Base-by-base conservation (phyloP, 2,329 filamentous ascomycete species). In the Aspergillus vadensis region DNA sequence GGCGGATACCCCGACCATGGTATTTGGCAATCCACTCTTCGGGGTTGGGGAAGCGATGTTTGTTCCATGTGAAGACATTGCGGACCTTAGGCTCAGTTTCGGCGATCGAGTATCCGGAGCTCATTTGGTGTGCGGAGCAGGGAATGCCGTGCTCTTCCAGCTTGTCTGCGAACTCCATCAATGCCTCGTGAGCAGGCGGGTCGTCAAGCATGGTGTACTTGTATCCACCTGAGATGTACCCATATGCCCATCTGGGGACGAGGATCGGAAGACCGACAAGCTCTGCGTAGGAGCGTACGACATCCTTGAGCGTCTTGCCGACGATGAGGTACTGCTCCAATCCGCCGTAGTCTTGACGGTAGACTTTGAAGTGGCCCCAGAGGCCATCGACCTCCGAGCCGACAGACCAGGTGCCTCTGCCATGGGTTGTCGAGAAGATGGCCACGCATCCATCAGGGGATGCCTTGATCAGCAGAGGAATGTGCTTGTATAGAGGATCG, bases 401-500 rank as follows among this genome's bases (percentile, higher is more conserved):
- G 7, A 91, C 80, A 8, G 84, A 85, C 78, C 87, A 91, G 15
- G 82, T 82, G 0, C 87, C 88, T 55, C 88, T 78, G 0, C 83
- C 80, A 68, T 91, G 86, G 2, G 84, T 85, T 0, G 87, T 88
- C 0, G 88, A 91, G 72, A 91, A 90, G 17, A 88, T 82, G 0
- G 82, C 89, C 0, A 91, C 82, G 54, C 85, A 88, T 0, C 88
- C 88, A 2, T 83, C 69, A 0, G 86, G 83, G 0, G 85, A 88
- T 0, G 84, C 86, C 58, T 90, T 89, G 74, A 91, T 88, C 27
- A 92, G 78, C 0, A 91, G 80, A 0, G 89, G 89, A 41, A 91
- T 89, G 67, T 91, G 87, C 75, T 92, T 91, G 77, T 91, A 91
- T 57, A 91, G 79, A 0, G 89, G 89, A 71, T 91, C 88, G 2